Evolutionary conservation across 176 grass and related monocot species (phyloP).

Genomic region (Chrysopogon serrulatus): DNA sequence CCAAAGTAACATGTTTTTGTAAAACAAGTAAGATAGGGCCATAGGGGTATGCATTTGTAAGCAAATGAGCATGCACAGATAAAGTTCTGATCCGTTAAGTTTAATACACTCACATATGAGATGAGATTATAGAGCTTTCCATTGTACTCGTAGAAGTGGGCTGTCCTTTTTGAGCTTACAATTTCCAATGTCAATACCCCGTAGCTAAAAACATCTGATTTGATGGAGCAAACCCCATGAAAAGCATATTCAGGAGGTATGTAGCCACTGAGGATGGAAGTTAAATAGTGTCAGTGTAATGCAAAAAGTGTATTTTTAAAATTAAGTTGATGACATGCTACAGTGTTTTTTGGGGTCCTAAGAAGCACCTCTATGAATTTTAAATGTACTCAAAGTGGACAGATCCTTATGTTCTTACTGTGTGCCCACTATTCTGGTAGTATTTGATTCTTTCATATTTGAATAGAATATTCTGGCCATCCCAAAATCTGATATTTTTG

Average conservation of each 20-base stretch:
- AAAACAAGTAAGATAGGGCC: background rate
- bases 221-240: conserved; percentile 57
- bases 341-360: background rate
- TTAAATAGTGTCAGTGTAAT: conserved; percentile 14
- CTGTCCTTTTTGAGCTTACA: conserved; percentile 34
- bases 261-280: conserved; percentile 48
- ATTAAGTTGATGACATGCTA: conserved; percentile 23
- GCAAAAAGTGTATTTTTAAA: background rate
- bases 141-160: conserved; percentile 21
- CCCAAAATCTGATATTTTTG: conserved; percentile 79
- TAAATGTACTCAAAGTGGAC: conserved; percentile 8
- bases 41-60: conserved; percentile 1
- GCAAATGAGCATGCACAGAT: conserved; percentile 4
- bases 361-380: background rate
- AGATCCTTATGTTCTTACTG: conserved; percentile 43
- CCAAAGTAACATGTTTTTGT: background rate
- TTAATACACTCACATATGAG: conserved; percentile 33
- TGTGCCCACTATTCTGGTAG: conserved; percentile 61
- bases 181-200: conserved; percentile 63
- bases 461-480: conserved; percentile 54
- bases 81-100: background rate
- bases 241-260: conserved; percentile 79
- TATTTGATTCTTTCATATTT: conserved; percentile 38
- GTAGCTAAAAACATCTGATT: conserved; percentile 75
- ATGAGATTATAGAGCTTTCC: conserved; percentile 31